phyloP scores from a whole-genome alignment of 305 asterid genomes.

The Fraxinus ornus region DNA sequence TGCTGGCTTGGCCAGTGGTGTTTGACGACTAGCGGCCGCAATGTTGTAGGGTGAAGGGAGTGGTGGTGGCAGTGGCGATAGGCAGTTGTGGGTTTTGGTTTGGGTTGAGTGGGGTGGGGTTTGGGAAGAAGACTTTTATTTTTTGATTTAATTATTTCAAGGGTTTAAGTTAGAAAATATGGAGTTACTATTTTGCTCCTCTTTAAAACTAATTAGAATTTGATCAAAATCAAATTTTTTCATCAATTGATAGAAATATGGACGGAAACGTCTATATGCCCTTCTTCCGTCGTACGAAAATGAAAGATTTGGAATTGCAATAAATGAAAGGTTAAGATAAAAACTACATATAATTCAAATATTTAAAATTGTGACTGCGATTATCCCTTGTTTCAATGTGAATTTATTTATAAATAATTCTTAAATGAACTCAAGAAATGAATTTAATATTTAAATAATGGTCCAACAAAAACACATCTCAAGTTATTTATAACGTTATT shows the following conservation, averaged over 20 bases:
- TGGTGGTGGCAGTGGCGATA: not conserved
- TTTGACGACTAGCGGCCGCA: too few species aligned
- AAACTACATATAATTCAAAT: too few species aligned
- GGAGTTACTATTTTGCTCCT: not conserved
- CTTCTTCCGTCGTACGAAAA: too few species aligned
- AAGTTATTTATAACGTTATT: not conserved
- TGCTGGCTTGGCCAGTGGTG: too few species aligned
- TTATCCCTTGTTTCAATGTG: not conserved
- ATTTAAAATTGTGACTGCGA: not conserved
- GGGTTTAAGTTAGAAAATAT: not conserved
- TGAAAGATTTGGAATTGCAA: not conserved
- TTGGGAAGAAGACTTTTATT: not conserved
- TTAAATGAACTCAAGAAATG: not conserved
- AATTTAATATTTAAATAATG: not conserved
- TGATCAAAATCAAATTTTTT: not conserved
- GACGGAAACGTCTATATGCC: not conserved
- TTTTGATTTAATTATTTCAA: too few species aligned
- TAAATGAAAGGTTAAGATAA: too few species aligned
- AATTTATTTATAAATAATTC: too few species aligned
- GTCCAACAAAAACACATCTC: not conserved
- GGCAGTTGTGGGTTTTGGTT: not conserved
- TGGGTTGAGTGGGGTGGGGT: not conserved
- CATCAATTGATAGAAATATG: not conserved
- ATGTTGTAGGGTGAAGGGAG: not conserved
- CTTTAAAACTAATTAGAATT: not conserved